Evolutionary conservation across 257 asterid genomes (phyloP).

Genomic region (Rauvolfia tetraphylla): DNA sequence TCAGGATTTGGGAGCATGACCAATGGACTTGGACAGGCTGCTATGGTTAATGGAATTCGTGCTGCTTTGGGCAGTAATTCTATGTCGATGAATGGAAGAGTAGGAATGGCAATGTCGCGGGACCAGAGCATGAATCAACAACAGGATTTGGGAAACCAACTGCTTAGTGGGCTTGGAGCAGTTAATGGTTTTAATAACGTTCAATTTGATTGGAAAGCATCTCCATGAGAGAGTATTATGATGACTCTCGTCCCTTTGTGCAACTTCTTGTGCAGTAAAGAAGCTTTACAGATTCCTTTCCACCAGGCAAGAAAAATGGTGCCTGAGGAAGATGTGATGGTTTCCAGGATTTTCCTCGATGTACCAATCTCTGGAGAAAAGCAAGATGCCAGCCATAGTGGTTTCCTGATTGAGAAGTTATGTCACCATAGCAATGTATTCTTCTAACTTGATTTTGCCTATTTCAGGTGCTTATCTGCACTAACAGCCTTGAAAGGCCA

Average conservation of each 20-base stretch:
- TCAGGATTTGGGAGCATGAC: slow-evolving; percentile 48
- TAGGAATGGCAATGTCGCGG: slow-evolving; percentile 61
- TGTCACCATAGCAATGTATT: slow-evolving; percentile 18
- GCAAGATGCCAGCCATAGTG: slow-evolving; percentile 20
- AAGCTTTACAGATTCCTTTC: slow-evolving; percentile 23
- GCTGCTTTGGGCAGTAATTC: slow-evolving; percentile 59
- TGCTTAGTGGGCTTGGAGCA: slow-evolving; percentile 70
- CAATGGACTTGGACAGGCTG: slow-evolving; percentile 51
- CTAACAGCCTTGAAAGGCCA: slow-evolving; percentile 31
- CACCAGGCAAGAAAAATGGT: slow-evolving; percentile 28
- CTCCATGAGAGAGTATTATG: slow-evolving; percentile 44
- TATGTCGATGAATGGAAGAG: slow-evolving; percentile 67
- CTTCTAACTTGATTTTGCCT: slow-evolving; percentile 37
- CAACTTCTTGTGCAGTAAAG: slow-evolving; percentile 38
- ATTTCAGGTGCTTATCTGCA: slow-evolving; percentile 39
- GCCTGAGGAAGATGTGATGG: slow-evolving; percentile 23
- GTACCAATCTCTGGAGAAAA: slow-evolving; percentile 35
- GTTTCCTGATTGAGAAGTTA: slow-evolving; percentile 30
- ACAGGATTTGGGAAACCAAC: slow-evolving; percentile 66
- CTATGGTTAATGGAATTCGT: slow-evolving; percentile 69
- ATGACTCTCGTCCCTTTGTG: slow-evolving; percentile 2
- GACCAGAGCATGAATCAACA: slow-evolving; percentile 66
- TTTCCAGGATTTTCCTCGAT: slow-evolving; percentile 18
- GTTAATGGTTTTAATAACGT: slow-evolving; percentile 73
- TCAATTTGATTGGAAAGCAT: slow-evolving; percentile 85